These are phyloP conservation scores for Pleurotus ostreatus DNA, from an alignment of 768 basidiomycete genomes.

Conservation along the genomic window DNA sequence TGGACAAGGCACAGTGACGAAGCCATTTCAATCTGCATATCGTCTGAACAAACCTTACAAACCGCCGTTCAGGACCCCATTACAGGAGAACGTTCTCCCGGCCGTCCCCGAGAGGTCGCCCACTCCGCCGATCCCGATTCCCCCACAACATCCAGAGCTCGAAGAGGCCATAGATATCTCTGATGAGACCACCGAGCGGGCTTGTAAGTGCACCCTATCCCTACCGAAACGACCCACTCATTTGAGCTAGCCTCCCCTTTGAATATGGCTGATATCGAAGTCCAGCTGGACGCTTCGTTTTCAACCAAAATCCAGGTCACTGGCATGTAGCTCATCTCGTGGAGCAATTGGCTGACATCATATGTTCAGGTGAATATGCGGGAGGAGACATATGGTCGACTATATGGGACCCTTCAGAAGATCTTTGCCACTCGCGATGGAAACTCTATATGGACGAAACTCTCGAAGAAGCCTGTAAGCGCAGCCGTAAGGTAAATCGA, in stretches of 20 bases:
- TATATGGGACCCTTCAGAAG: constrained; percentile 36
- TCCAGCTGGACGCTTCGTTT: constrained; percentile 33
- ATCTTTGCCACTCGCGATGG: constrained; percentile 25
- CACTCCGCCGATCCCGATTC: too few species aligned
- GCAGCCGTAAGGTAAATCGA: constrained; percentile 10
- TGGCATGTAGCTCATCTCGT: background rate
- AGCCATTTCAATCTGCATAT: constrained; percentile 36
- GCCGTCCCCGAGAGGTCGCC: background rate
- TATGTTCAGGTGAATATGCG: constrained; percentile 18
- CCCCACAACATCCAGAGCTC: too few species aligned
- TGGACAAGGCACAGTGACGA: constrained; percentile 34
- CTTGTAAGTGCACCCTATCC: background rate
- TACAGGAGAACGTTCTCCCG: background rate
- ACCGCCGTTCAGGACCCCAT: constrained; percentile 27
- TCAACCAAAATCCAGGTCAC: constrained; percentile 41
- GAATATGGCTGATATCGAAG: constrained; percentile 23
- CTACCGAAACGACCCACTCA: background rate
- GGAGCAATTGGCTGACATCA: background rate
- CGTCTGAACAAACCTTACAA: constrained; percentile 46
- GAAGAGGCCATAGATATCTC: too few species aligned
- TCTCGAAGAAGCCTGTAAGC: constrained; percentile 4
- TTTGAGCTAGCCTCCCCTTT: constrained; percentile 7
- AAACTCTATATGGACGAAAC: constrained; percentile 21
- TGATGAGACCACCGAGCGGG: background rate
- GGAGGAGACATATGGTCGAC: constrained; percentile 28